A percentile compares a stretch with the other conserved stretches of the same genome.
phyloP scores from a whole-genome alignment of 495 filamentous ascomycete species.

The Hyaloscypha finlandica region DNA sequence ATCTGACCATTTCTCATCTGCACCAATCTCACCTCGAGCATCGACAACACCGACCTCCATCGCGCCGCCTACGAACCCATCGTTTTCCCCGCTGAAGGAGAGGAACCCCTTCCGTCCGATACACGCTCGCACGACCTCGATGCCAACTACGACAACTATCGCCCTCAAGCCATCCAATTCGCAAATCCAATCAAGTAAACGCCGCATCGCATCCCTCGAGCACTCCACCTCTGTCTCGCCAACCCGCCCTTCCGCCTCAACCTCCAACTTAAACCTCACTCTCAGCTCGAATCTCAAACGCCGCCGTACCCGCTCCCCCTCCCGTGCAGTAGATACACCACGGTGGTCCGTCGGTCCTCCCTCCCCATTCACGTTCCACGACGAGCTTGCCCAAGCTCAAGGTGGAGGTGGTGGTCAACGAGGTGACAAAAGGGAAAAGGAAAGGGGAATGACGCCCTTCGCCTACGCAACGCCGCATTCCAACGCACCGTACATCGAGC shows the following conservation, averaged over 20 bases:
- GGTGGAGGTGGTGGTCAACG: background rate
- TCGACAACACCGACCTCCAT: conserved; percentile 34
- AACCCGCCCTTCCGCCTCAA: conserved; percentile 10
- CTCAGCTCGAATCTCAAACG: conserved; percentile 17
- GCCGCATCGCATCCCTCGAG: conserved; percentile 33
- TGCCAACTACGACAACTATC: conserved; percentile 41
- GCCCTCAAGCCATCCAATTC: conserved; percentile 17
- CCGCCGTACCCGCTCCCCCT: conserved; percentile 40
- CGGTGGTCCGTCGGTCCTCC: conserved; percentile 44
- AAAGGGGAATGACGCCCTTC: conserved; percentile 46
- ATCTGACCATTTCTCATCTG: conserved; percentile 32
- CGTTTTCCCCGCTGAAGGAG: conserved; percentile 37
- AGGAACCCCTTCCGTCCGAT: conserved; percentile 43
- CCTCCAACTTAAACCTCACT: background rate
- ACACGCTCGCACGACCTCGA: conserved; percentile 47
- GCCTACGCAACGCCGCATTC: conserved; percentile 58
- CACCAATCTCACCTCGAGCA: conserved; percentile 7
- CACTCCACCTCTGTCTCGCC: conserved; percentile 23
- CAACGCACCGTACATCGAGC: conserved; percentile 41
- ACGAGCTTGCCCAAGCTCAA: conserved; percentile 27
- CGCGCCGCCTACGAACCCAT: conserved; percentile 38
- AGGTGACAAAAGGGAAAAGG: conserved; percentile 10
- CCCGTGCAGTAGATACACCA: conserved; percentile 47
- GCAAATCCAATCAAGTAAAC: conserved; percentile 16
- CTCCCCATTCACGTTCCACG: conserved; percentile 36